Conservation (phyloP, 352 stramenopile genomes). For the Pythium aphanidermatum region DNA sequence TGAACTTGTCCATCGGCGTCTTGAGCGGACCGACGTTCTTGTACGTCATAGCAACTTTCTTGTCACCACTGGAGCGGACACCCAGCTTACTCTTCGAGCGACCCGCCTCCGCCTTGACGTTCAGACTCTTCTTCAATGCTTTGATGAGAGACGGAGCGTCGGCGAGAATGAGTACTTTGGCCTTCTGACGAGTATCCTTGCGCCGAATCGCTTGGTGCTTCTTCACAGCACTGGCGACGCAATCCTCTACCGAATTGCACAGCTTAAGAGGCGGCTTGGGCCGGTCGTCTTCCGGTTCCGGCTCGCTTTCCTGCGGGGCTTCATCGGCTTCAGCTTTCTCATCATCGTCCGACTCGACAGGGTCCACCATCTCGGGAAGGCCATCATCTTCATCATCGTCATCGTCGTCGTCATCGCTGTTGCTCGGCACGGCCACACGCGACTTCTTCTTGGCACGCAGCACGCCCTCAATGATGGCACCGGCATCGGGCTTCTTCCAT, state of each 20-base stretch:
- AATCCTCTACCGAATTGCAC: constrained; percentile 45
- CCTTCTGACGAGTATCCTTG: constrained; percentile 55
- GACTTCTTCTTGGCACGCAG: constrained; percentile 36
- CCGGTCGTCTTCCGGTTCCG: constrained; percentile 4
- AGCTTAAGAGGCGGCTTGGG: constrained; percentile 35
- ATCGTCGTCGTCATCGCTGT: constrained; percentile 11
- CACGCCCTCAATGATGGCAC: constrained; percentile 31
- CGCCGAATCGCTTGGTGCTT: constrained; percentile 49
- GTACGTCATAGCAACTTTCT: constrained; percentile 47
- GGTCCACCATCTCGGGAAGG: constrained; percentile 11
- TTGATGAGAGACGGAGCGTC: constrained; percentile 51
- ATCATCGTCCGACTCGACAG: constrained; percentile 20
- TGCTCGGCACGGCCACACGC: constrained; percentile 10
- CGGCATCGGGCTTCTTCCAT: constrained; percentile 60
- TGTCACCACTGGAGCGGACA: constrained; percentile 40
- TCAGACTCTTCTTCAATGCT: constrained; percentile 50
- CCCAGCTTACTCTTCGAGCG: constrained; percentile 52
- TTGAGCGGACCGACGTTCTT: constrained; percentile 61
- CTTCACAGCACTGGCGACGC: constrained; percentile 27
- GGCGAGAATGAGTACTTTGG: constrained; percentile 55
- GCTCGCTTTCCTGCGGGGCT: constrained; percentile 10
- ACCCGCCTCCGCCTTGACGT: constrained; percentile 42
- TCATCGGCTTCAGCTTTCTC: constrained; percentile 25
- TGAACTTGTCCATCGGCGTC: constrained; percentile 61
- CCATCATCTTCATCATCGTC: constrained; percentile 8